Base-by-base conservation (phyloP, 345 rosid genomes). In the Heritiera fomes region DNA sequence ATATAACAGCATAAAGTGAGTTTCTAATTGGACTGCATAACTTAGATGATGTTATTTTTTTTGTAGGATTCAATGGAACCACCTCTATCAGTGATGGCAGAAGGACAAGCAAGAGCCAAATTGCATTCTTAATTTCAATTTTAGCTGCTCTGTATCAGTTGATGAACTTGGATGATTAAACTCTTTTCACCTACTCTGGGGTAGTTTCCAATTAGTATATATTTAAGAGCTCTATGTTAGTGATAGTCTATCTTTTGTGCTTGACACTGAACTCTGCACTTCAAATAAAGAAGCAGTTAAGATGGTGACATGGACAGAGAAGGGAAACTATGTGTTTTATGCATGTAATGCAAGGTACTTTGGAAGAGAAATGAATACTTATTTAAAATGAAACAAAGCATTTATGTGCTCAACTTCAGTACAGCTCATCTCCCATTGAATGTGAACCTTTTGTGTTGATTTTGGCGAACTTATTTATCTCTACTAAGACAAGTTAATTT, bases 11-110 rank as follows among this genome's bases (percentile, higher is more conserved):
- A 55, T 20, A 5, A 45, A 41, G 11, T 20, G 3, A 6, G 74
- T 23, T 13, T 45, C 23, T 13, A 23, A 4, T 46, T 49, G 23
- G 10, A 41, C 34, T 23, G 6, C 3, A 52, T 12, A 43, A 55
- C 45, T 11, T 53, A 17, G 38, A 1, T 34, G 38, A 34, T 34
- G 38, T 34, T 34, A 34, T 18, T 7, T 8, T 64, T 64, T 79
- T 73, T 17, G 58, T 61, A 65, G 78, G 78, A 32, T 79, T 79
- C 50, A 32, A 55, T 73, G 67, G 78, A 45, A 64, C 72, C 46
- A 76, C 74, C 60, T 1, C 18, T 13, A 12, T 64, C 47, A 10
- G 73, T 64, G 67, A 65, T 12, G 82, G 50, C 52, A 56, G 68
- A 34, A 61, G 50, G 61, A 71, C 23, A 62, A 49, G 34, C 66